These are phyloP conservation scores for Fennellomyces sp. DNA, from an alignment of 371 early-diverging fungal species.

Conservation along the genomic window DNA sequence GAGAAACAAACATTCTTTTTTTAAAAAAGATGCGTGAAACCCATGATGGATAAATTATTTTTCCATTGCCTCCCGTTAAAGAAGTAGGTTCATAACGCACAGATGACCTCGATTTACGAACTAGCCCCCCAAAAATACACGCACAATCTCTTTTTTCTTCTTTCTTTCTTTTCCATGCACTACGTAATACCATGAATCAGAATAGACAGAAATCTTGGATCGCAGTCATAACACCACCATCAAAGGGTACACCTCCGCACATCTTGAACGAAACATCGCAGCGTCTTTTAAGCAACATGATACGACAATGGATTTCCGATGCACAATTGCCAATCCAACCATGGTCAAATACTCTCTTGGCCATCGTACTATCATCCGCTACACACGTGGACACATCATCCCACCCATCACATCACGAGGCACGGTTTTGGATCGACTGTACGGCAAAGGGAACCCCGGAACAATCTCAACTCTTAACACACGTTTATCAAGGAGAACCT, in stretches of 20 bases:
- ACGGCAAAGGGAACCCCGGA: neutral
- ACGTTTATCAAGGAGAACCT: neutral
- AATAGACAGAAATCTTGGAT: constrained; percentile 2
- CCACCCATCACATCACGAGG: neutral
- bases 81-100: neutral
- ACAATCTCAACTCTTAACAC: neutral
- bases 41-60: neutral
- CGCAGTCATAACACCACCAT: neutral
- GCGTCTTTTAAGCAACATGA: neutral
- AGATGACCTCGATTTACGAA: neutral
- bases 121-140: neutral
- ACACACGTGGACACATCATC: neutral
- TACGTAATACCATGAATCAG: neutral
- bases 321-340: neutral
- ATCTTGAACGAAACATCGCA: neutral
- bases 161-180: neutral
- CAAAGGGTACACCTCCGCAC: too few relatives aligned
- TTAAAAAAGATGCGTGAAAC: neutral
- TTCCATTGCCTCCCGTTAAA: neutral
- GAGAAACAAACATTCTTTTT: neutral
- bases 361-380: neutral
- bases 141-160: neutral
- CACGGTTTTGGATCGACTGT: neutral
- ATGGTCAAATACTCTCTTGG: neutral
- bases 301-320: neutral